These are phyloP conservation scores for Pestalotiopsis fici DNA, from an alignment of 2,329 filamentous ascomycete species.

Conservation along the genomic window DNA sequence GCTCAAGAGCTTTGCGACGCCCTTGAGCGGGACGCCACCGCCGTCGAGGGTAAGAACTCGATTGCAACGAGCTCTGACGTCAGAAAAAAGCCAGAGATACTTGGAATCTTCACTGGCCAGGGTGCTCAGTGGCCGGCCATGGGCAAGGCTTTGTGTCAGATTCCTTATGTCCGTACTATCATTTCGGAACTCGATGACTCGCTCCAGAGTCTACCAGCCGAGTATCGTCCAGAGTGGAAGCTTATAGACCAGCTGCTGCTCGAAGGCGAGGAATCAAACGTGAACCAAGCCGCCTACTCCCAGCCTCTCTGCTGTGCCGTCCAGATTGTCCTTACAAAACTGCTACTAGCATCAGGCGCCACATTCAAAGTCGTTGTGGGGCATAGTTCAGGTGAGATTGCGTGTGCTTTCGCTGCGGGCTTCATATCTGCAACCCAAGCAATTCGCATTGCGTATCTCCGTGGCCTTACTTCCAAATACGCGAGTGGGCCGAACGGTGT, in stretches of 20 bases:
- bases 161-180: neutral
- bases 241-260: neutral
- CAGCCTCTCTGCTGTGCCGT: constrained; percentile 40
- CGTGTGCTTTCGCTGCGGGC: constrained; percentile 40
- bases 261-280: neutral
- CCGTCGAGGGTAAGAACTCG: too few relatives aligned
- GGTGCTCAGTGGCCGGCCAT: constrained; percentile 34
- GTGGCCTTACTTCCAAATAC: constrained; percentile 2
- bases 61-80: too few relatives aligned
- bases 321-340: constrained; percentile 38
- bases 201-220: neutral
- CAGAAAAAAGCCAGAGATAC: too few relatives aligned
- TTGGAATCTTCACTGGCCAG: constrained; percentile 24
- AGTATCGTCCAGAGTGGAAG: constrained; percentile 8
- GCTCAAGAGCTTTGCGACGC: too few relatives aligned
- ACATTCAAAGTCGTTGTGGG: constrained; percentile 35
- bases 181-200: neutral
- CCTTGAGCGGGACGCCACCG: too few relatives aligned
- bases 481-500: neutral
- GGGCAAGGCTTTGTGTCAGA: constrained; percentile 17
- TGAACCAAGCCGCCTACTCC: constrained; percentile 27
- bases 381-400: constrained; percentile 46
- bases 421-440: constrained; percentile 31
- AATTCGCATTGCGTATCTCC: constrained; percentile 28
- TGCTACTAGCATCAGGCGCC: constrained; percentile 35